Evolutionary conservation across 1,284 basidiomycete species (phyloP).

Genomic region (Ceratobasidium sp.): DNA sequence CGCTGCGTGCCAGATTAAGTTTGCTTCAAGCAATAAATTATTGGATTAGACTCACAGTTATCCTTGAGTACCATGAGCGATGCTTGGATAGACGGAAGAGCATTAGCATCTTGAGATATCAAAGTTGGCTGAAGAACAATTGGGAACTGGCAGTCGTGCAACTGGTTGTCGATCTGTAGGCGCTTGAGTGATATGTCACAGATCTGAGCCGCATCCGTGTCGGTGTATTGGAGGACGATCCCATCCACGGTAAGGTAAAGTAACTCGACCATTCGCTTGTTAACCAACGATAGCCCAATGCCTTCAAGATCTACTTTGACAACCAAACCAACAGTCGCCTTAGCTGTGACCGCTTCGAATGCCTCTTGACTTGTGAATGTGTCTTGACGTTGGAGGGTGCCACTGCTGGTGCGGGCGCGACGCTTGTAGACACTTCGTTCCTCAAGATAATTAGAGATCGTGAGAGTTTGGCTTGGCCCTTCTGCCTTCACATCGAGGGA

Average conservation of each 20-base stretch:
- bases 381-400: conserved; percentile 68
- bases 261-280: conserved; percentile 87
- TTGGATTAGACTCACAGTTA: conserved; percentile 64
- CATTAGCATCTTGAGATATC: conserved; percentile 80
- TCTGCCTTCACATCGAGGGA: conserved; percentile 95
- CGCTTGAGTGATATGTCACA: conserved; percentile 85
- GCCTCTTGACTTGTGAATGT: conserved; percentile 74
- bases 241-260: conserved; percentile 85
- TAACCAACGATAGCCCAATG: conserved; percentile 92
- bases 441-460: conserved; percentile 87
- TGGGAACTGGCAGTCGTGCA: conserved; percentile 95
- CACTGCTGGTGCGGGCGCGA: conserved; percentile 60
- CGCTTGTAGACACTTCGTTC: conserved; percentile 91
- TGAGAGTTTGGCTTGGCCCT: conserved; percentile 83
- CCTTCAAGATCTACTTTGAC: conserved; percentile 86
- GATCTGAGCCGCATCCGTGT: conserved; percentile 82
- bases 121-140: conserved; percentile 96
- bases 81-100: conserved; percentile 89
- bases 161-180: conserved; percentile 96
- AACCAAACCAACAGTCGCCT: conserved; percentile 72
- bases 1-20: conserved; percentile 19
- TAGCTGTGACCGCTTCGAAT: conserved; percentile 86
- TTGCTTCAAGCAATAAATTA: not conserved
- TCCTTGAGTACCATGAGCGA: conserved; percentile 93
- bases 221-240: conserved; percentile 86